Evolutionary conservation across 768 basidiomycete genomes (phyloP).

Genomic region (Imleria badia): DNA sequence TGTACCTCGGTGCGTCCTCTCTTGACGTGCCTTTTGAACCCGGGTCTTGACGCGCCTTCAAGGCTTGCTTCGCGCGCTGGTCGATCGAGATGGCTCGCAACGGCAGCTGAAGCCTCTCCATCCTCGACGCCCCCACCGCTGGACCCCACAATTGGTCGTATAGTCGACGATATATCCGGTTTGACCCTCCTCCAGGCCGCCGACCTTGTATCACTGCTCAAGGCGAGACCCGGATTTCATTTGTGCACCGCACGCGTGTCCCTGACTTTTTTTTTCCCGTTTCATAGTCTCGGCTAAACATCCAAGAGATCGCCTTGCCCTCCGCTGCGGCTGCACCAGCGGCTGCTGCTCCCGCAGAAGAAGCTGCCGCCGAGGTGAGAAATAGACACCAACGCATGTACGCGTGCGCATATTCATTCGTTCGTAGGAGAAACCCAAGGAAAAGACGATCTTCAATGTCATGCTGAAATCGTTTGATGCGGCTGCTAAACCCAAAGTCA

Average conservation of each 20-base stretch:
- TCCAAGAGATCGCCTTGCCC: conserved; percentile 95
- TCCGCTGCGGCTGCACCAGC: conserved; percentile 62
- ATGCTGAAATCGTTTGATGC: conserved; percentile 94
- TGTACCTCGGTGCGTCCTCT: conserved; percentile 10
- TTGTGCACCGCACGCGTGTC: background rate
- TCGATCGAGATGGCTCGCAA: conserved; percentile 56
- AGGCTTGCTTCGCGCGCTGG: conserved; percentile 27
- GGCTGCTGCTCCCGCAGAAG: conserved; percentile 56
- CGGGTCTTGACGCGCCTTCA: background rate
- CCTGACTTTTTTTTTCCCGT: background rate
- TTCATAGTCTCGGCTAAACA: conserved; percentile 82
- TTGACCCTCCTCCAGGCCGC: conserved; percentile 92
- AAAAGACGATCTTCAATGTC: conserved; percentile 97
- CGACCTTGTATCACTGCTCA: conserved; percentile 88
- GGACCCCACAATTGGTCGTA: conserved; percentile 70
- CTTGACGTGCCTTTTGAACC: background rate
- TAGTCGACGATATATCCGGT: conserved; percentile 91
- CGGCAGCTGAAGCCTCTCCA: conserved; percentile 44
- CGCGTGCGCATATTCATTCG: background rate
- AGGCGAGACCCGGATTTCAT: conserved; percentile 49
- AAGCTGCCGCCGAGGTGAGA: conserved; percentile 62
- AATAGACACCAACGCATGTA: background rate
- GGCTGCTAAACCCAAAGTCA: conserved; percentile 91
- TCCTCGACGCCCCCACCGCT: conserved; percentile 39
- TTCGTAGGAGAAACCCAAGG: conserved; percentile 88